Percentiles rank a stretch among this genome's conserved stretches.
These are phyloP conservation scores for Thraustochytrium striatum DNA, from an alignment of 352 stramenopile genomes.

Conservation along the genomic window DNA sequence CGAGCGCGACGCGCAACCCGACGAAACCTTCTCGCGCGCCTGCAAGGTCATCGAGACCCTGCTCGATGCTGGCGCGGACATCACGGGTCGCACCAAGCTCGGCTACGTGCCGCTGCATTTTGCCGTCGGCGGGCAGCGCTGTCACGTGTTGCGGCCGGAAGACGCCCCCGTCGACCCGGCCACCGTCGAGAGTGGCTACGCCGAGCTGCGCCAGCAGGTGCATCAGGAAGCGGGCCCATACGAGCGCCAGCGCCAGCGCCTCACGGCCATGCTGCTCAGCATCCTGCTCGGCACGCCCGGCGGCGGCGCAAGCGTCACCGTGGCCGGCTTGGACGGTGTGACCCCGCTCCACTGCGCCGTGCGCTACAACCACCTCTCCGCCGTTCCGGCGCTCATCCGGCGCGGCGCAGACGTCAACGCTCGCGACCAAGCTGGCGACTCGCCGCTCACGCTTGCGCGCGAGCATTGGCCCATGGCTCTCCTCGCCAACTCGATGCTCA, in stretches of 20 bases:
- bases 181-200: background rate
- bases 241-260: background rate
- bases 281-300: conserved; percentile 19
- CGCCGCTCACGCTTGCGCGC: conserved; percentile 4
- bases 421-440: conserved; percentile 6
- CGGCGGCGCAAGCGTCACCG: background rate
- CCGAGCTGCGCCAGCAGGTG: background rate
- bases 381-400: conserved; percentile 1
- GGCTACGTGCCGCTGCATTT: conserved; percentile 37
- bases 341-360: conserved; percentile 26
- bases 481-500: conserved; percentile 20
- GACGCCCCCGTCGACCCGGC: too few relatives aligned
- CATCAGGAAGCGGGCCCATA: background rate
- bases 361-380: conserved; percentile 3
- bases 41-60: conserved; percentile 46
- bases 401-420: conserved; percentile 6
- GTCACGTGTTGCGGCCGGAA: background rate
- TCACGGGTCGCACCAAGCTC: conserved; percentile 30
- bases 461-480: conserved; percentile 27
- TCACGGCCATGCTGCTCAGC: background rate
- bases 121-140: conserved; percentile 27
- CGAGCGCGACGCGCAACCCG: background rate
- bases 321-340: background rate
- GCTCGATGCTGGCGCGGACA: conserved; percentile 9
- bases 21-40: background rate